These are phyloP conservation scores for Madurella mycetomatis DNA, from an alignment of 2,329 filamentous ascomycete species.

Conservation along the genomic window DNA sequence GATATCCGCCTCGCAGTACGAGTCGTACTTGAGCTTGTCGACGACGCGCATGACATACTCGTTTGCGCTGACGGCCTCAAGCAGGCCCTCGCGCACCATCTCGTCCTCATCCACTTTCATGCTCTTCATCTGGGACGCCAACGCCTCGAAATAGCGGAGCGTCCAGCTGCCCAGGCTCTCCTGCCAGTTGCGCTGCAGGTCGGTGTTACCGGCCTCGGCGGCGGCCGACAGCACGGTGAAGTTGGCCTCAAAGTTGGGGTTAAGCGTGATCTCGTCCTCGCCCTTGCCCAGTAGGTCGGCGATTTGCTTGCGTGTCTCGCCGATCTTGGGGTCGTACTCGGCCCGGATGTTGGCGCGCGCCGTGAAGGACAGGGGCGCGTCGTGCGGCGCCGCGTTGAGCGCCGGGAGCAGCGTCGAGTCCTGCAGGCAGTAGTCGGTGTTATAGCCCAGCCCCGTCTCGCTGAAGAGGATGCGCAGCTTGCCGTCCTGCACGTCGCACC, in stretches of 20 bases:
- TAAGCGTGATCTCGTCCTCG: conserved; percentile 40
- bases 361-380: conserved; percentile 36
- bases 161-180: conserved; percentile 38
- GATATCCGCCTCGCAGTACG: conserved; percentile 44
- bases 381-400: conserved; percentile 41
- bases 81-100: conserved; percentile 44
- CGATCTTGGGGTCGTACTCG: conserved; percentile 42
- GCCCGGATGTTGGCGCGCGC: conserved; percentile 40
- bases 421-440: conserved; percentile 39
- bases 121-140: conserved; percentile 38
- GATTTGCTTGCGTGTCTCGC: conserved; percentile 36
- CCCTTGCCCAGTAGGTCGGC: conserved; percentile 30
- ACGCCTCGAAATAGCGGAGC: conserved; percentile 41
- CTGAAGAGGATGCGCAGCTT: conserved; percentile 47
- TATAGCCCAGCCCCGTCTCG: conserved; percentile 40
- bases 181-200: conserved; percentile 41
- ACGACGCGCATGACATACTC: conserved; percentile 45
- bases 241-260: conserved; percentile 43
- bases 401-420: conserved; percentile 38
- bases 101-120: conserved; percentile 47
- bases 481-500: conserved; percentile 41
- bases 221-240: conserved; percentile 39
- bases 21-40: conserved; percentile 38
- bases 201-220: conserved; percentile 28
- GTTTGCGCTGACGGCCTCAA: conserved; percentile 42